Evolutionary conservation across 371 early-diverging fungal species (phyloP), one percentile per base, ranked within the genome.

Genomic region (Mucor racemosus): DNA sequence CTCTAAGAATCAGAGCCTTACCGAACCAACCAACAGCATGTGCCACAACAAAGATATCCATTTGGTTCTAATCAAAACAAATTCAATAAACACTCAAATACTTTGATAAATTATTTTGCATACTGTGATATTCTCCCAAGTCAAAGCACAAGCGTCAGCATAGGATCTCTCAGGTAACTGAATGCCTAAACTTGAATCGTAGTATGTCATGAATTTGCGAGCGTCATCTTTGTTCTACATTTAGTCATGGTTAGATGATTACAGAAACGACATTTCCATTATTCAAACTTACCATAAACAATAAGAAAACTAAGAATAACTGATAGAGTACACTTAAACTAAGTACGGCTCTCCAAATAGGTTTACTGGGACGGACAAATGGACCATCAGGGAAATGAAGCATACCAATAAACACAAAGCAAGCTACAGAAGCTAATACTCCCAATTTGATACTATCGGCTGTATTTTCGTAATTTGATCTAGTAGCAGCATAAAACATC

Each of bases 11-110:
- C 33, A 98, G 74, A 0, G 96, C 91, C 72, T 98, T 97, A 66
- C 89, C 91, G 72, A 92, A 95, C 98, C 98, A 98, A n/a, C 99
- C 99, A 14, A 97, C 61, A 19, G 91, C 84, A 78, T 98, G 99
- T 5, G 97, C 97, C 59, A 96, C 44, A 14, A 97, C 97, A 77
- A 97, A 98, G 42, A 94, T 88, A 75, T 98, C 98, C 72, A 95
- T 84, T 85, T 94, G 94, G 62, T 85, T 82, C 90, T 92, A 76
- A 41, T 35, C 2, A 41, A 38, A n/a, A 56, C 35, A 5, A 7
- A 19, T 58, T 58, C 58, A 39, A 9, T 26, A 33, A 33, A 3
- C 46, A 36, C 15, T 34, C 19, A 38, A 0, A 9, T 11, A 38
- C 4, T 7, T 38, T 11, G 11, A 44, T 5, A 11, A 44, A 17